Evolutionary conservation across 192 early-diverging fungal genomes (phyloP).

Genomic region (Kappamyces sp.): DNA sequence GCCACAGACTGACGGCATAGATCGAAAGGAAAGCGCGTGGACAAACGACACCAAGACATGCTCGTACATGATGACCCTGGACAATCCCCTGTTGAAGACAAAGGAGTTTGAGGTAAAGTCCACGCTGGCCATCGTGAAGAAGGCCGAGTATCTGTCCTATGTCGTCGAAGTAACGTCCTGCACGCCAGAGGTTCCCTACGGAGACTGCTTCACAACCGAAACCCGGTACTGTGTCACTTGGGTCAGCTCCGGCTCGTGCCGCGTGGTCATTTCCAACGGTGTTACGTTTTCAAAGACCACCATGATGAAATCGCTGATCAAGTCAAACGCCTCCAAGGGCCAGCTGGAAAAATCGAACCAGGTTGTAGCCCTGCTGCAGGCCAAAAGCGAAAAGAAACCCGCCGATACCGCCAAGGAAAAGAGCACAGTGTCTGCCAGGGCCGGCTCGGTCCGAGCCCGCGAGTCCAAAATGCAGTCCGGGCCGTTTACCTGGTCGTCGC

Average conservation of each 20-base stretch:
- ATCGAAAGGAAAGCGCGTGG: constrained; percentile 16
- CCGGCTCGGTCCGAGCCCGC: no score
- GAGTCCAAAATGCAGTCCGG: no score
- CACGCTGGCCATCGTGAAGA: constrained; percentile 46
- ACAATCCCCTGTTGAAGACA: constrained; percentile 66
- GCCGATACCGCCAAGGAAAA: not conserved
- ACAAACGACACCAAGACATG: constrained; percentile 30
- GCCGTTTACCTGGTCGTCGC: no score
- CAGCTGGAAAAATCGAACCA: not conserved
- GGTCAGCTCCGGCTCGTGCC: constrained; percentile 39
- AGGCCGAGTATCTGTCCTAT: constrained; percentile 49
- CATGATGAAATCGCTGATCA: constrained; percentile 51
- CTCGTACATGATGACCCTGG: constrained; percentile 63
- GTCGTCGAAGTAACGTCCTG: constrained; percentile 26
- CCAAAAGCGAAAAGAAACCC: not conserved
- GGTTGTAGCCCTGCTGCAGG: not conserved
- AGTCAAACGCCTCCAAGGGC: not conserved
- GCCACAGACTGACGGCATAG: no score
- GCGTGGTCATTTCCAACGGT: constrained; percentile 43
- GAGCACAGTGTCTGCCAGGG: no score
- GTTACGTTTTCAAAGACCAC: constrained; percentile 61
- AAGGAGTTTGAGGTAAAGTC: constrained; percentile 62
- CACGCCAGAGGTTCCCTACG: constrained; percentile 60
- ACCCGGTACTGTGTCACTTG: constrained; percentile 63
- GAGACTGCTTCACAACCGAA: constrained; percentile 57